Conservation (phyloP, 2,329 filamentous ascomycete species). For the Falciphora oryzae region DNA sequence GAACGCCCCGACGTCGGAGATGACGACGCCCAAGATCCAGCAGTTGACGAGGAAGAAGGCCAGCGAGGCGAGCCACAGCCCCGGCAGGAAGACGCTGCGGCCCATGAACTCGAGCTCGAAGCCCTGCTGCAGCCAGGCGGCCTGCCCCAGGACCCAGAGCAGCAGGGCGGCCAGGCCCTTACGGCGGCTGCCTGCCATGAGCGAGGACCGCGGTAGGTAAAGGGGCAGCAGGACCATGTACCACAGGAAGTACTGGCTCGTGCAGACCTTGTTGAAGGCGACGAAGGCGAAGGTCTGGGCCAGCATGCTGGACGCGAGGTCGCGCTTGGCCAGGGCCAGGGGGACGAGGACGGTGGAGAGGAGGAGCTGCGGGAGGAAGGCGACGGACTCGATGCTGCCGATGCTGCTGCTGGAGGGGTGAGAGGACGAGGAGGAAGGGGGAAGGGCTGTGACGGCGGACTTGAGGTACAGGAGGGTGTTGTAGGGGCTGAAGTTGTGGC, state of each 20-base stretch:
- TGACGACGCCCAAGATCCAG: constrained; percentile 78
- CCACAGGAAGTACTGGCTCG: constrained; percentile 99
- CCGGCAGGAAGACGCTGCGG: constrained; percentile 75
- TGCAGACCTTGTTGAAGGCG: constrained; percentile 98
- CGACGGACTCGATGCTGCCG: constrained; percentile 64
- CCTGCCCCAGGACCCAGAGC: constrained; percentile 75
- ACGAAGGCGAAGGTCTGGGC: constrained; percentile 97
- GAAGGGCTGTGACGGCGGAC: constrained; percentile 51
- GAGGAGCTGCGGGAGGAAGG: constrained; percentile 82
- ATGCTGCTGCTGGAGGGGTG: constrained; percentile 26
- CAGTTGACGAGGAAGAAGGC: constrained; percentile 80
- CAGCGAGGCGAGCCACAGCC: constrained; percentile 70
- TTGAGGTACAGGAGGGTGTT: constrained; percentile 85
- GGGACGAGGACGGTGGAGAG: constrained; percentile 69
- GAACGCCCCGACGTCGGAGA: constrained; percentile 50
- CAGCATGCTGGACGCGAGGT: constrained; percentile 79
- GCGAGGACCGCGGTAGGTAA: constrained; percentile 75
- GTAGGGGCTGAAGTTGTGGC: constrained; percentile 98
- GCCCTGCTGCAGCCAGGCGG: constrained; percentile 67
- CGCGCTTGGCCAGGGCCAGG: constrained; percentile 69
- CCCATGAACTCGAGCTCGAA: constrained; percentile 77
- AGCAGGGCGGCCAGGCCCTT: constrained; percentile 60
- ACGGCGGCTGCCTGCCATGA: constrained; percentile 51
- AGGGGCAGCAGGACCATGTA: constrained; percentile 91
- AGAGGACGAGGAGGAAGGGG: constrained; percentile 37